phyloP scores from a whole-genome alignment of 306 rosid genomes.

The Amphicarpaea edgeworthii region DNA sequence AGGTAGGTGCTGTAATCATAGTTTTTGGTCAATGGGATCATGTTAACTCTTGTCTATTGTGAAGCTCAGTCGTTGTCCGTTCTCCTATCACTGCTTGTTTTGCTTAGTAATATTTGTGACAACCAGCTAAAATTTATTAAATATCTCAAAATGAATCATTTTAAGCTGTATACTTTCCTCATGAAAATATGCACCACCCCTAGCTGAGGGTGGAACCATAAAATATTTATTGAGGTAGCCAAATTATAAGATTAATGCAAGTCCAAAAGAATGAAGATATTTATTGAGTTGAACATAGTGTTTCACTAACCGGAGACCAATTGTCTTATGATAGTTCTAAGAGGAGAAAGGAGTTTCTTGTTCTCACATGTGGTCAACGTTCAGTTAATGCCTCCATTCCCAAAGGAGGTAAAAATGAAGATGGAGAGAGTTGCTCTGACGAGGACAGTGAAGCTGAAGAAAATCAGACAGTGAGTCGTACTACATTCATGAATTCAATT shows the following conservation, averaged over 20 bases:
- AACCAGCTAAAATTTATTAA: conserved; percentile 23
- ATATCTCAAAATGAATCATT: conserved; percentile 7
- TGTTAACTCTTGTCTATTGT: neutral
- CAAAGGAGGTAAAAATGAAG: conserved; percentile 63
- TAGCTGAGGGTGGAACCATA: neutral
- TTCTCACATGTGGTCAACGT: conserved; percentile 82
- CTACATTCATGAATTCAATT: conserved; percentile 1
- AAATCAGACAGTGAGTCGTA: conserved; percentile 65
- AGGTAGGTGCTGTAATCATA: conserved; percentile 14
- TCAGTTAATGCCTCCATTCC: conserved; percentile 56
- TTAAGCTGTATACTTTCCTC: conserved; percentile 5
- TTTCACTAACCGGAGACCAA: conserved; percentile 43
- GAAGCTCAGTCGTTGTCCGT: neutral
- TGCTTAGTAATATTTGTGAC: neutral
- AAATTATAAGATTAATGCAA: neutral
- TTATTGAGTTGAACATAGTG: neutral
- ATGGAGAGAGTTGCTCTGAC: conserved; percentile 65
- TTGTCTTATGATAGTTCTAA: conserved; percentile 66
- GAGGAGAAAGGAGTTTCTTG: conserved; percentile 88
- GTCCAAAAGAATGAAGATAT: neutral
- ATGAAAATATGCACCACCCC: neutral
- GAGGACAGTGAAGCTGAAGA: conserved; percentile 77
- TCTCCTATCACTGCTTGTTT: conserved; percentile 1
- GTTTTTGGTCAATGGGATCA: conserved; percentile 12
- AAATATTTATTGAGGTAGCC: neutral